Conservation (phyloP, 2,329 filamentous ascomycete genomes). For the Fusarium domesticum region DNA sequence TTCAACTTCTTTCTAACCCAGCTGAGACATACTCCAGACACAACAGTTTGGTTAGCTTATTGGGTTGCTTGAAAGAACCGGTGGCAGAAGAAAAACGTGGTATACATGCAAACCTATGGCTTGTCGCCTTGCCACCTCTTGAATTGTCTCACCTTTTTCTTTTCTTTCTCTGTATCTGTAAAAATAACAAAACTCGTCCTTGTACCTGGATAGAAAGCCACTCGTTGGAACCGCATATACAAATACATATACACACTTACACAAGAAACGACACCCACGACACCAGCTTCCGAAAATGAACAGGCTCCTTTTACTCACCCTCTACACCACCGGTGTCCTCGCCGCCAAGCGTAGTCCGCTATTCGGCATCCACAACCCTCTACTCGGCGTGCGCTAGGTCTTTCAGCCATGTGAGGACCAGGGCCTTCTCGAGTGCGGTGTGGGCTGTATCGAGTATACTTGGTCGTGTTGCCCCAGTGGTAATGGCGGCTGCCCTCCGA, state of each 20-base stretch:
- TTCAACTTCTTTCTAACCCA: too few species aligned
- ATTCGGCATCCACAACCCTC: conserved; percentile 19
- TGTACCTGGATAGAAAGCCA: neutral
- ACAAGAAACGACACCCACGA: conserved; percentile 6
- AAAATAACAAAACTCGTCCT: neutral
- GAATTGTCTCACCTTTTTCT: neutral
- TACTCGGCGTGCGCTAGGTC: conserved; percentile 22
- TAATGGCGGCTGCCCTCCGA: conserved; percentile 28
- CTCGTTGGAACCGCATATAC: neutral
- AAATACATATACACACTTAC: conserved; percentile 4
- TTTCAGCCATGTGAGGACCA: conserved; percentile 23
- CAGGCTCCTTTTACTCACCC: conserved; percentile 24
- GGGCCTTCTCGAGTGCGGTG: conserved; percentile 28
- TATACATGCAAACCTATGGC: too few species aligned
- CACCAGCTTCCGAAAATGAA: conserved; percentile 20
- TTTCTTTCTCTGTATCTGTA: neutral
- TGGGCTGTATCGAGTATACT: conserved; percentile 27
- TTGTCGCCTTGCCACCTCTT: too few species aligned
- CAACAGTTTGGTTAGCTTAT: too few species aligned
- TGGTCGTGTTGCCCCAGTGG: conserved; percentile 33
- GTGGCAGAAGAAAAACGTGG: too few species aligned
- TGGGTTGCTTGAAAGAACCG: too few species aligned
- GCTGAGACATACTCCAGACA: too few species aligned
- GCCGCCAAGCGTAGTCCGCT: conserved; percentile 17
- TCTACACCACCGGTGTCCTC: conserved; percentile 20